Base-by-base conservation (phyloP, 2,329 filamentous ascomycete genomes). In the Macrophomina pseudophaseolina region DNA sequence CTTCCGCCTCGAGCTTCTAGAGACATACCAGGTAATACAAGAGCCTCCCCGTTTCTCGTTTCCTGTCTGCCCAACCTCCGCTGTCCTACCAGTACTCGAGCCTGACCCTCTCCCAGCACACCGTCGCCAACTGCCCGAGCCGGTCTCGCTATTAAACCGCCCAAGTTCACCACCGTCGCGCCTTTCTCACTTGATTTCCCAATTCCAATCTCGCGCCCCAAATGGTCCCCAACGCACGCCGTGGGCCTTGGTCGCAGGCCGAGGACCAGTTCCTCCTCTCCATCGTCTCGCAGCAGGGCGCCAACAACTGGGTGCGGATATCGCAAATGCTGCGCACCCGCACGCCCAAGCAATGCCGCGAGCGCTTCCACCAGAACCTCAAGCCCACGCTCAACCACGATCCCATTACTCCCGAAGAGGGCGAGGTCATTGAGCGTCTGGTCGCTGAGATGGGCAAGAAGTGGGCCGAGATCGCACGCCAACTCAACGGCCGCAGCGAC, bases 301-400 rank as follows among this genome's bases (percentile, higher is more conserved):
- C 91, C 38, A 86, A 91, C 76, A 95, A 97, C 85, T 98, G 94
- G 94, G 93, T 97, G 14, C 87, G 88, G 70, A 96, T 97, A 74
- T 89, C 94, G 35, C 83, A 89, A 65, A 85, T 89, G 71, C 89
- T 97, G 73, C 85, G 87, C 68, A 89, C 91, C 32, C 88, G 94
- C 69, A 92, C 92, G 30, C 91, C 94, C 64, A 98, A 98, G 83
- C 94, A 98, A 82, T 98, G 94, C 79, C 89, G 94, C 67, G 94
- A 98, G 81, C 87, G 94, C 56, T 98, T 91, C 75, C 93, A 97
- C 76, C 94, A 98, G 75, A 97, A 97, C 77, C 85, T 98, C 53
- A 97, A 90, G 69, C 86, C 97, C 66, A 91, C 93, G 73, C 90
- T 94, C 8, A 88, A 88, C 66, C 85, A 90, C 62, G 93, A 93